Percentiles rank a stretch among this genome's conserved stretches.
These are phyloP conservation scores for Fomitiporia mediterranea DNA, from an alignment of 1,284 basidiomycete species.

Conservation along the genomic window DNA sequence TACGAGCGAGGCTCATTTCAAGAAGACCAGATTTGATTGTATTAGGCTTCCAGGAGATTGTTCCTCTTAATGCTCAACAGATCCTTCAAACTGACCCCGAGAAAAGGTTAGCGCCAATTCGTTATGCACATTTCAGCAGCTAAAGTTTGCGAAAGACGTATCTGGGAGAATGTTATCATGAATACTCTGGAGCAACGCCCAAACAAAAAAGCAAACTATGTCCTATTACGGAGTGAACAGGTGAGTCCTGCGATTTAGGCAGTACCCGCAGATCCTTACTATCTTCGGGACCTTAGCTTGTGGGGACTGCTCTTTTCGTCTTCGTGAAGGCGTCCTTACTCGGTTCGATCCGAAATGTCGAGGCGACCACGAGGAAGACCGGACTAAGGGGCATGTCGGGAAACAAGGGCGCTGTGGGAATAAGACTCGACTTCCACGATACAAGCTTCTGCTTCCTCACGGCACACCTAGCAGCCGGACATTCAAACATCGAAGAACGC, in stretches of 20 bases:
- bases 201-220: conserved; percentile 69
- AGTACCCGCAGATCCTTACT: conserved; percentile 1
- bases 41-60: conserved; percentile 97
- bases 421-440: conserved; percentile 88
- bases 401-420: conserved; percentile 94
- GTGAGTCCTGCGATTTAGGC: conserved; percentile 33
- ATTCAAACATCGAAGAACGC: conserved; percentile 83
- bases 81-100: conserved; percentile 96
- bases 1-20: background rate
- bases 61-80: conserved; percentile 94
- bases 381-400: conserved; percentile 96
- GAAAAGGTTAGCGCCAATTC: conserved; percentile 54
- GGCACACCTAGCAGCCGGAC: conserved; percentile 93
- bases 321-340: conserved; percentile 78
- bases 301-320: conserved; percentile 90
- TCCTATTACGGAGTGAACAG: conserved; percentile 90
- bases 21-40: conserved; percentile 83
- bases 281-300: conserved; percentile 51
- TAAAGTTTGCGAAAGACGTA: conserved; percentile 44
- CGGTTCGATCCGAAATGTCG: conserved; percentile 82
- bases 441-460: conserved; percentile 95
- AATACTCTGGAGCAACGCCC: conserved; percentile 71
- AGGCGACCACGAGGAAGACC: conserved; percentile 93
- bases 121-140: background rate
- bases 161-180: conserved; percentile 85